Percentiles rank a stretch among this genome's conserved stretches.
These are phyloP conservation scores for Dioscorea dumetorum DNA, from an alignment of 106 monocot species.

Conservation along the genomic window DNA sequence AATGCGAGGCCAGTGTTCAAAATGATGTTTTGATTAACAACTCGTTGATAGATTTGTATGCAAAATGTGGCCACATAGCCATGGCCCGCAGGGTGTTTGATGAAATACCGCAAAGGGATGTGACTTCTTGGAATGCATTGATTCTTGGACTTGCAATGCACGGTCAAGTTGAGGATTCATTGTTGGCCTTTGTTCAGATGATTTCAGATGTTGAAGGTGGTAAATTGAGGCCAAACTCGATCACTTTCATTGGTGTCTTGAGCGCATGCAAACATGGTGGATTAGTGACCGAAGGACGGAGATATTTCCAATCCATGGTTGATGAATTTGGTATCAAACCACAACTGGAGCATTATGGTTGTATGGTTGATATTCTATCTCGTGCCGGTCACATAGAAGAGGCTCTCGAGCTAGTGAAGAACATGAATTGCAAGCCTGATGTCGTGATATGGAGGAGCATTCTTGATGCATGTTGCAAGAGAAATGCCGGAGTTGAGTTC, in stretches of 20 bases:
- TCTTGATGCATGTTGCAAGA: conserved; percentile 64
- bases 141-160: conserved; percentile 57
- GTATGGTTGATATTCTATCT: conserved; percentile 69
- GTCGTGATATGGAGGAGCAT: conserved; percentile 74
- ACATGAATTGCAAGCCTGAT: conserved; percentile 59
- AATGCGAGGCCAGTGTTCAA: background rate
- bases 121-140: conserved; percentile 61
- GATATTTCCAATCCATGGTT: conserved; percentile 22
- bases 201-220: background rate
- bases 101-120: conserved; percentile 41
- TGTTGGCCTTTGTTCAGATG: conserved; percentile 38
- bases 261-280: conserved; percentile 51
- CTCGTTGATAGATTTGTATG: conserved; percentile 59
- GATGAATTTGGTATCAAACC: conserved; percentile 20
- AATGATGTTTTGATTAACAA: conserved; percentile 56
- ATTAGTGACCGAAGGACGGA: conserved; percentile 23
- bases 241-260: conserved; percentile 62
- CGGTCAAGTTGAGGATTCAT: conserved; percentile 27
- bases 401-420: conserved; percentile 40
- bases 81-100: conserved; percentile 61
- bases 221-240: conserved; percentile 40
- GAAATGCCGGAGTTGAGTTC: conserved; percentile 19
- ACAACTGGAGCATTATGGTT: conserved; percentile 43
- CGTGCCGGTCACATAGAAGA: conserved; percentile 50
- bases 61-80: conserved; percentile 43